Evolutionary conservation across 2,329 filamentous ascomycete species (phyloP).

Genomic region (Karstenula rhodostoma): DNA sequence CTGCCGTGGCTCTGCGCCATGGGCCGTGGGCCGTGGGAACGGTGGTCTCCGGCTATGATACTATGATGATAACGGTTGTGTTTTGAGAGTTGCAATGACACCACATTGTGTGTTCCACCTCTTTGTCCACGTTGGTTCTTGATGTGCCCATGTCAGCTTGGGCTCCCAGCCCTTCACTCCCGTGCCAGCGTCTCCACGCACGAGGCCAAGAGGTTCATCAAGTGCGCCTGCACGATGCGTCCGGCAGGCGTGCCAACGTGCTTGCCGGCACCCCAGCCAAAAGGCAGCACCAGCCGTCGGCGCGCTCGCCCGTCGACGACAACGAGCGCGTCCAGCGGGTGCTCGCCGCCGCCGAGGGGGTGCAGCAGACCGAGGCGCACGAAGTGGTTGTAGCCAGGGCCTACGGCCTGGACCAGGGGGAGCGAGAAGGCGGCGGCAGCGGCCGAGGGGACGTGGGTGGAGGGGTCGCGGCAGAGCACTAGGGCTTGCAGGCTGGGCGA

Average conservation of each 20-base stretch:
- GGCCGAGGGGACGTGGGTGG: constrained; percentile 36
- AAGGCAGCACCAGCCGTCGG: constrained; percentile 53
- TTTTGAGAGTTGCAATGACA: constrained; percentile 1
- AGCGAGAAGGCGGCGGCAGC: constrained; percentile 36
- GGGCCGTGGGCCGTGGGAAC: not conserved
- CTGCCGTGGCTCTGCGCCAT: not conserved
- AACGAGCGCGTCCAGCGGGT: constrained; percentile 55
- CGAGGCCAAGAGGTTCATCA: constrained; percentile 38
- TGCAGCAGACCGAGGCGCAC: constrained; percentile 53
- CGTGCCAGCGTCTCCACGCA: constrained; percentile 37
- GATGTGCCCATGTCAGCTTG: too few relatives aligned
- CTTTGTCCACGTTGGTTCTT: not conserved
- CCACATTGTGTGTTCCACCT: not conserved
- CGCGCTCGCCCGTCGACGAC: constrained; percentile 49
- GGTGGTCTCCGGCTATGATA: constrained; percentile 4
- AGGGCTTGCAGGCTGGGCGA: constrained; percentile 44
- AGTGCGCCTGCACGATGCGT: constrained; percentile 34
- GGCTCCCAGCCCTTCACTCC: constrained; percentile 22
- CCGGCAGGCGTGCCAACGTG: constrained; percentile 44
- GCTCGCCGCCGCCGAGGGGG: constrained; percentile 54
- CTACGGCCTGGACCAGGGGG: constrained; percentile 43
- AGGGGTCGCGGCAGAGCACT: constrained; percentile 46
- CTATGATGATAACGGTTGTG: constrained; percentile 11
- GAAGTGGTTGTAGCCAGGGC: constrained; percentile 47
- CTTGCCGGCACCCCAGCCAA: constrained; percentile 55